Conservation (phyloP, 345 rosid species). For the Syzygium aqueum region DNA sequence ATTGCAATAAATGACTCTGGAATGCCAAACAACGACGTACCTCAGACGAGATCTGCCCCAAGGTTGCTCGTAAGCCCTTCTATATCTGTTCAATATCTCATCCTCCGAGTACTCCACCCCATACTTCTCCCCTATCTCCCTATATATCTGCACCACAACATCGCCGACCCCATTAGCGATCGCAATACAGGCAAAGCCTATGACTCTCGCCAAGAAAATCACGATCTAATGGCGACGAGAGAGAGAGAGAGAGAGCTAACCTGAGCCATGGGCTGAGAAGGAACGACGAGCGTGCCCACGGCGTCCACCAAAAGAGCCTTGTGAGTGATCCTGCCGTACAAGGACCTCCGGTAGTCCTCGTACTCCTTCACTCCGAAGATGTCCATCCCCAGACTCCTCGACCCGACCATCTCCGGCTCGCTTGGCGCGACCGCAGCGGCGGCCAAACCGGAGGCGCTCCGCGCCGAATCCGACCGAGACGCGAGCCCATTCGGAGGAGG, state of each 20-base stretch:
- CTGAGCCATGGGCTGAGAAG: conserved; percentile 99
- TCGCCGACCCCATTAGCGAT: background rate
- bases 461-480: background rate
- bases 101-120: conserved; percentile 81
- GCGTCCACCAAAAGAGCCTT: conserved; percentile 91
- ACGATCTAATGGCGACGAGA: background rate
- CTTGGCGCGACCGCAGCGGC: conserved; percentile 17
- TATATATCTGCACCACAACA: conserved; percentile 53
- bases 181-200: background rate
- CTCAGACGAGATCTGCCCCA: conserved; percentile 98
- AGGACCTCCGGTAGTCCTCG: conserved; percentile 70
- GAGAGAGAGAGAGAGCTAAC: conserved; percentile 12
- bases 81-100: conserved; percentile 77
- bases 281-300: conserved; percentile 83
- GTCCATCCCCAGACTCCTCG: conserved; percentile 23
- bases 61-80: conserved; percentile 90
- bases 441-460: conserved; percentile 14
- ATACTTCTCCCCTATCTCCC: conserved; percentile 78
- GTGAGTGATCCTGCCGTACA: conserved; percentile 76
- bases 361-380: conserved; percentile 60
- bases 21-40: conserved; percentile 13
- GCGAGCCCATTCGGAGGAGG: background rate
- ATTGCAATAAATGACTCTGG: background rate
- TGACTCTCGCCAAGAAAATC: background rate
- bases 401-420: conserved; percentile 7